A percentile compares a stretch with the other conserved stretches of the same genome.
Evolutionary conservation across 176 grass and related monocot genomes (phyloP).

Genomic region (Triticum dicoccoides): DNA sequence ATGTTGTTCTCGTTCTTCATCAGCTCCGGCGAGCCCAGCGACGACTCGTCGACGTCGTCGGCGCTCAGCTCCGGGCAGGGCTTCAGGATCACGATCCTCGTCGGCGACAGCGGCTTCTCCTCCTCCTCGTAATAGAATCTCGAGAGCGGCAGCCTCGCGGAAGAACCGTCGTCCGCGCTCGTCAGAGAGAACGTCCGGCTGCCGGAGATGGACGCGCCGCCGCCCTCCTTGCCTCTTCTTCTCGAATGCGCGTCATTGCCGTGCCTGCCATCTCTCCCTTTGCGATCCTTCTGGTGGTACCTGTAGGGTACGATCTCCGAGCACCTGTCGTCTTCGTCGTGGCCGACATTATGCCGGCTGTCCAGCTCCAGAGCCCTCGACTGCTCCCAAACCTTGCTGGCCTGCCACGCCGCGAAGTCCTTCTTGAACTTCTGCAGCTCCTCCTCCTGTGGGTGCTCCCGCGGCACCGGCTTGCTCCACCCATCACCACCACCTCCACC

Average conservation of each 20-base stretch:
- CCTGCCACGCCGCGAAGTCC: constrained; percentile 92
- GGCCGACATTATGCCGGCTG: constrained; percentile 3
- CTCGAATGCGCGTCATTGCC: constrained; percentile 21
- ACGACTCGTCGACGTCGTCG: constrained; percentile 65
- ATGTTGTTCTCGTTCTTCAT: constrained; percentile 84
- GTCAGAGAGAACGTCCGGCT: constrained; percentile 39
- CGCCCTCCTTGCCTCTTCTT: constrained; percentile 26
- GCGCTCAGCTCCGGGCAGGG: constrained; percentile 68
- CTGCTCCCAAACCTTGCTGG: constrained; percentile 48
- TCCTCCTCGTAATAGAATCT: constrained; percentile 39
- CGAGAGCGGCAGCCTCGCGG: constrained; percentile 29
- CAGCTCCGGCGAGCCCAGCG: constrained; percentile 75
- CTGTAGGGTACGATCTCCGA: constrained; percentile 42
- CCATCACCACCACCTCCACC: not conserved
- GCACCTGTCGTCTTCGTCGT: not conserved
- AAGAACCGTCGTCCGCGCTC: constrained; percentile 17
- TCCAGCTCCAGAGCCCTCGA: constrained; percentile 51
- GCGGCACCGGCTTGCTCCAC: constrained; percentile 44
- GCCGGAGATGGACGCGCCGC: constrained; percentile 39
- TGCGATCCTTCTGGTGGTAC: constrained; percentile 26
- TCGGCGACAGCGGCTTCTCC: constrained; percentile 51
- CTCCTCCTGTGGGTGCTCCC: constrained; percentile 97
- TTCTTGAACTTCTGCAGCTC: constrained; percentile 94
- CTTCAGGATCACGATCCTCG: constrained; percentile 91
- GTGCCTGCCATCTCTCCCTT: constrained; percentile 8